A percentile compares a stretch with the other conserved stretches of the same genome.
phyloP scores from a whole-genome alignment of 345 rosid species.

The Citrus unshiu region DNA sequence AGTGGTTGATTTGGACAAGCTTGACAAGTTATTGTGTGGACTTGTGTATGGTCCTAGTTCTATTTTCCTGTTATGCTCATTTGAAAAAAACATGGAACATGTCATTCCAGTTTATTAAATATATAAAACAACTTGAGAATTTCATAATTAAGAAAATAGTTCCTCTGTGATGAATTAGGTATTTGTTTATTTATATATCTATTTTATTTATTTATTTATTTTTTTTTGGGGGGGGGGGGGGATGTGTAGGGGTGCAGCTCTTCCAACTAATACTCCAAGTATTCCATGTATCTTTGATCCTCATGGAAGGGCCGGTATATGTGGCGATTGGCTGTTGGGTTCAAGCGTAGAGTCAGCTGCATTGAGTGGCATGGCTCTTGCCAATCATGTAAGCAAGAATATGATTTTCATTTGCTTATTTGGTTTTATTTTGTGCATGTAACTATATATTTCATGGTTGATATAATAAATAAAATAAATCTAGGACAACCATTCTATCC shows the following conservation, averaged over 20 bases:
- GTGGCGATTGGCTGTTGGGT: slow-evolving; percentile 94
- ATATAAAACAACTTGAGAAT: background rate
- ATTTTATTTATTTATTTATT: background rate
- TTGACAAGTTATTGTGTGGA: background rate
- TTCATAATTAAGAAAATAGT: background rate
- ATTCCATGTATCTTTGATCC: slow-evolving; percentile 81
- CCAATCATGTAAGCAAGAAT: slow-evolving; percentile 52
- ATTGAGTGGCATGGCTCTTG: slow-evolving; percentile 78
- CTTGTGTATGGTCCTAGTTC: background rate
- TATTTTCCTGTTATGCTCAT: background rate
- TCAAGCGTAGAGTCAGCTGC: slow-evolving; percentile 90
- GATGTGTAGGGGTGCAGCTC: slow-evolving; percentile 84
- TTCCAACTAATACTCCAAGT: slow-evolving; percentile 71
- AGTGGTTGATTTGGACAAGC: background rate
- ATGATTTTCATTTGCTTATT: background rate
- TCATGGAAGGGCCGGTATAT: slow-evolving; percentile 86
- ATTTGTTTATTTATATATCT: background rate
- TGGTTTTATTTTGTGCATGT: background rate
- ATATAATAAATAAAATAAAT: background rate
- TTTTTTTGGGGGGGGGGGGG: background rate
- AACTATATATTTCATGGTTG: background rate
- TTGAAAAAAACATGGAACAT: background rate
- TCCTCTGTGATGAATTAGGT: background rate
- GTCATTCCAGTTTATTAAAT: background rate
- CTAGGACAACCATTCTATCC: background rate